Evolutionary conservation across 2,329 filamentous ascomycete species (phyloP).

Genomic region (Emergomyces orientalis): DNA sequence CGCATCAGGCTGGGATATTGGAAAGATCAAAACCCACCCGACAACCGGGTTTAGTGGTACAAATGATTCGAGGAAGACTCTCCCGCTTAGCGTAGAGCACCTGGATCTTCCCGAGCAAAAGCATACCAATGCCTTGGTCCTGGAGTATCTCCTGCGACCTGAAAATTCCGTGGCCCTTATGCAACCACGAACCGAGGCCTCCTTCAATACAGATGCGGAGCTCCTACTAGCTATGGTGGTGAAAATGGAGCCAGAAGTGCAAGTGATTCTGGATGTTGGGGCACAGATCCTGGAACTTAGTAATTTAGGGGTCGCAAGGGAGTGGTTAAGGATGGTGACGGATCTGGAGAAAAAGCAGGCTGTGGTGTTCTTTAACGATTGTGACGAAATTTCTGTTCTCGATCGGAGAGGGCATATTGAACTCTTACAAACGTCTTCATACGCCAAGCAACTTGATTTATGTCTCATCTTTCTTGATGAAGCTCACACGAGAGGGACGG

Average conservation of each 20-base stretch:
- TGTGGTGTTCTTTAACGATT: conserved; percentile 47
- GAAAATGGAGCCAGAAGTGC: conserved; percentile 31
- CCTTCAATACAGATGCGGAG: conserved; percentile 16
- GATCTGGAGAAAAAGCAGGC: conserved; percentile 29
- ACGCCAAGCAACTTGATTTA: conserved; percentile 43
- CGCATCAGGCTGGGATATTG: conserved; percentile 59
- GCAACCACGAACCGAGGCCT: conserved; percentile 14
- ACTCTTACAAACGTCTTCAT: conserved; percentile 49
- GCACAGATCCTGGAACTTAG: conserved; percentile 58
- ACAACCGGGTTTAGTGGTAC: conserved; percentile 64
- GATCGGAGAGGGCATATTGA: conserved; percentile 22
- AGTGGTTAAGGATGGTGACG: conserved; percentile 41
- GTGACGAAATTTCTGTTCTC: conserved; percentile 25
- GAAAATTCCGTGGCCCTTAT: conserved; percentile 37
- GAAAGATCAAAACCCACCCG: conserved; percentile 34
- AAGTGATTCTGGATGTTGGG: conserved; percentile 61
- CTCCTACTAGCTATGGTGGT: conserved; percentile 42
- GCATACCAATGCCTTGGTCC: conserved; percentile 59
- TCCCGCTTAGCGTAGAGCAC: conserved; percentile 50
- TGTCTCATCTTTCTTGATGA: conserved; percentile 64
- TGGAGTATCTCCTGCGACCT: conserved; percentile 48
- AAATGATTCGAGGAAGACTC: conserved; percentile 50
- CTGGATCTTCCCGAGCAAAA: conserved; percentile 45
- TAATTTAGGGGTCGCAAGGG: conserved; percentile 46
- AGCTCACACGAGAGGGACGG: conserved; percentile 59